Base-by-base conservation (phyloP, 1,284 basidiomycete genomes). In the Rhodotorula sp. region DNA sequence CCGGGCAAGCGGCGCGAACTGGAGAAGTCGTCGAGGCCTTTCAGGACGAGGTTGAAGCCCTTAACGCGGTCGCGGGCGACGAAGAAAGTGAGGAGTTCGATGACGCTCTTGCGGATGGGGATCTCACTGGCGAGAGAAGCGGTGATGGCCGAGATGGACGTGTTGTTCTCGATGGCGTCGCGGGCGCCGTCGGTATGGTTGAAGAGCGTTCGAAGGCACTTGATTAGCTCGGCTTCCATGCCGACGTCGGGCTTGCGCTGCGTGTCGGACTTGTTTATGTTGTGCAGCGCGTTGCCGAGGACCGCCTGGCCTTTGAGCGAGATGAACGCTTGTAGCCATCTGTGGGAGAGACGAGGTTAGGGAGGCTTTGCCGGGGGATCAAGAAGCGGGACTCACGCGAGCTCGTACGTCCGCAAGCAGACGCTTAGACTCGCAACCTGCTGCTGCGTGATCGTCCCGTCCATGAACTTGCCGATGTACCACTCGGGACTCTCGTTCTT, bases 391-490 rank as follows among this genome's bases (percentile, higher is more conserved):
- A 84, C 85, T 77, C 79, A 93, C 91, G 86, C 86, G 59, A 92
- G 80, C 76, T 92, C 88, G 76, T 89, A 87, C 52, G 90, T 90
- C 59, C 94, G 85, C 68, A 98, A 80, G 11, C 88, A 93, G 4
- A 95, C 91, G 61, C 85, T 85, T 56, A 96, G 82, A 66, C 88
- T 87, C 40, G 85, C 84, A 20, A 91, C 91, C 74, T 92, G 88
- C 80, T 91, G 91, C 40, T 87, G 81, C 2, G 88, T 93, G 59
- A 94, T 88, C 9, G 90, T 89, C 71, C 87, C 87, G 78, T 94
- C 90, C 80, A 95, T 84, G 79, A 96, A 93, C 80, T 89, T 92
- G 80, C 88, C 87, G 75, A 95, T 88, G 78, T 92, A 96, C 89
- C 80, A 82, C 68, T 82, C 80, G 24, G 81, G 81, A 28, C 70